Base-by-base conservation (phyloP, 345 rosid species). In the Camelina laxa region DNA sequence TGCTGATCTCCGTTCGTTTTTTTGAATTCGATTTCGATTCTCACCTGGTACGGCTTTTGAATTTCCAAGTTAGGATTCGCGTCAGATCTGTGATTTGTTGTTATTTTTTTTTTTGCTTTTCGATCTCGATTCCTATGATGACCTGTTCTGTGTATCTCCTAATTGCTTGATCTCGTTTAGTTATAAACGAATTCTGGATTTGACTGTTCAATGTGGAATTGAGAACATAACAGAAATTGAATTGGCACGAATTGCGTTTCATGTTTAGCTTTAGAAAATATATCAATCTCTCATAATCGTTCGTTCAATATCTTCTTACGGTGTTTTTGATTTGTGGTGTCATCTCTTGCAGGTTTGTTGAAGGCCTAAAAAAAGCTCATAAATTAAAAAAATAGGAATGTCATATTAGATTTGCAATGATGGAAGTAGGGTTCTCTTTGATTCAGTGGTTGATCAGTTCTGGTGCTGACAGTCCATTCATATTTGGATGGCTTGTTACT, bases 401-500 rank as follows among this genome's bases (percentile, higher is more conserved):
- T 22, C 7, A 15, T 21, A 57, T 49, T 75, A 74, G 81, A 20
- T 70, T 71, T 68, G n/a, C 44, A 73, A 87, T 85, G 89, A 74
- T 87, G 61, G 85, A 74, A 42, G 63, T 80, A 59, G 82, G 82
- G n/a, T 62, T 77, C 70, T 81, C 86, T 36, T 73, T 81, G 44
- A 57, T 75, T 27, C 72, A 83, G 70, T 61, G 78, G 82, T 63
- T 82, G 67, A 75, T 80, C 24, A 58, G 67, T 76, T 75, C 71
- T 39, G 77, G 83, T 41, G 62, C 82, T 48, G 74, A 79, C 69
- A 80, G 71, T 68, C 83, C 81, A 2, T 81, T 76, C 22, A 5
- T 81, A 50, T 75, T 79, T 6, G 89, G 91, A 41, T 87, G 88
- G 84, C 77, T 84, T 35, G 69, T 83, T 9, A 85, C 85, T 24